These are phyloP conservation scores for Nissolia schottii DNA, from an alignment of 306 rosid genomes.

Conservation along the genomic window DNA sequence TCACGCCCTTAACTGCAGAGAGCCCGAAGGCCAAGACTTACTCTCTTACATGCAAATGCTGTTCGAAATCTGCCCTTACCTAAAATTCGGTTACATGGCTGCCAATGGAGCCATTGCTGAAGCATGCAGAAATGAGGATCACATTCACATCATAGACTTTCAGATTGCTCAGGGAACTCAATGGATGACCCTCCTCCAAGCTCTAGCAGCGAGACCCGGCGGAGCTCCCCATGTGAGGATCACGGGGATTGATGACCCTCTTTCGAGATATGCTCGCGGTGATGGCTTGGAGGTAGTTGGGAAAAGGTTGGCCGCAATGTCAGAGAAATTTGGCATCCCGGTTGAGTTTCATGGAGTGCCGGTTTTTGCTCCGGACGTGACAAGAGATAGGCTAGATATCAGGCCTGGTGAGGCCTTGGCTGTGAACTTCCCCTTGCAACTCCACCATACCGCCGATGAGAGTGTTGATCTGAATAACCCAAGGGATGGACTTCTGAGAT, in stretches of 20 bases:
- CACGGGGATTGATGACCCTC: conserved; percentile 86
- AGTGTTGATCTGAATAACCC: conserved; percentile 83
- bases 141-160: conserved; percentile 84
- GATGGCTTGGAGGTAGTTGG: conserved; percentile 66
- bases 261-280: conserved; percentile 75
- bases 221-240: conserved; percentile 87
- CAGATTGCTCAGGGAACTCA: conserved; percentile 91
- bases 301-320: conserved; percentile 50
- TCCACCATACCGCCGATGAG: conserved; percentile 96
- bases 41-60: conserved; percentile 84
- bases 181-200: conserved; percentile 95
- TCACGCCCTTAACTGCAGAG: conserved; percentile 73
- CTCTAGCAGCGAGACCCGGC: conserved; percentile 86
- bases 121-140: conserved; percentile 78
- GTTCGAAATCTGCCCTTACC: conserved; percentile 87
- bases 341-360: conserved; percentile 85
- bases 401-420: conserved; percentile 86
- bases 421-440: conserved; percentile 89
- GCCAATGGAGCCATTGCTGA: conserved; percentile 98
- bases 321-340: conserved; percentile 59
- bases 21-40: conserved; percentile 80
- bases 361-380: conserved; percentile 60
- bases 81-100: conserved; percentile 97
- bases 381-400: conserved; percentile 65
- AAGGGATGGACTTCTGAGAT: conserved; percentile 75